phyloP scores from a whole-genome alignment of 2,329 filamentous ascomycete species.

The Penicillium sp. region DNA sequence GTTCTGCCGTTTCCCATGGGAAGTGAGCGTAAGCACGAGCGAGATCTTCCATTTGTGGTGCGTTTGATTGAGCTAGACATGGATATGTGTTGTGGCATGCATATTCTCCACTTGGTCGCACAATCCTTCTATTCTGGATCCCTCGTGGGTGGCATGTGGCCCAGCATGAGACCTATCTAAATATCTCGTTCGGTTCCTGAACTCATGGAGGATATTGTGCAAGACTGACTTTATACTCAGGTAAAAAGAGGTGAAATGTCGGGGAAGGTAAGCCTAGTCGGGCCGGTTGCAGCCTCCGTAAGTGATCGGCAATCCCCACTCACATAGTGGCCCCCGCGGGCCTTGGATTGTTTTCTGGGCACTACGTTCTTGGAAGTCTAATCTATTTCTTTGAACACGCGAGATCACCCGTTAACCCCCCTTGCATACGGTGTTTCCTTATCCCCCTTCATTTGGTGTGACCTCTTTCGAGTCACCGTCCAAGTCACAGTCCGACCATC shows the following conservation, averaged over 20 bases:
- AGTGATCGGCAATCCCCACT: not conserved
- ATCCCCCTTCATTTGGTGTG: not conserved
- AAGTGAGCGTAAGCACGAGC: not conserved
- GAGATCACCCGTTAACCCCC: not conserved
- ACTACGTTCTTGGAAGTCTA: not conserved
- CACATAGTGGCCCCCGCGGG: not conserved
- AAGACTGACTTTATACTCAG: not conserved
- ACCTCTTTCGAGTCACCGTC: not conserved
- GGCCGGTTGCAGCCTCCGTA: not conserved
- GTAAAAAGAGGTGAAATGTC: not conserved
- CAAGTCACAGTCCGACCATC: not conserved
- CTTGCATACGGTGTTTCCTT: not conserved
- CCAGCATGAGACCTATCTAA: not conserved
- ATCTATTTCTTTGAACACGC: not conserved
- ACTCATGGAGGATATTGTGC: not conserved
- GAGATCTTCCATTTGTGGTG: not conserved
- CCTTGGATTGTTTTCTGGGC: not conserved
- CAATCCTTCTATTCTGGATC: not conserved
- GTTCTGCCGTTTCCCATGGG: not conserved
- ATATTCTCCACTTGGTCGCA: slow-evolving; percentile 5
- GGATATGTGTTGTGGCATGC: not conserved
- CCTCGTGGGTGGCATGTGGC: not conserved
- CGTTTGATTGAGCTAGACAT: not conserved
- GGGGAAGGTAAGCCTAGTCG: not conserved
- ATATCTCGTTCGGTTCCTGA: not conserved